Percentiles rank a stretch among this genome's conserved stretches.
These are phyloP conservation scores for Parietaria judaica DNA, from an alignment of 306 rosid genomes.

Conservation along the genomic window DNA sequence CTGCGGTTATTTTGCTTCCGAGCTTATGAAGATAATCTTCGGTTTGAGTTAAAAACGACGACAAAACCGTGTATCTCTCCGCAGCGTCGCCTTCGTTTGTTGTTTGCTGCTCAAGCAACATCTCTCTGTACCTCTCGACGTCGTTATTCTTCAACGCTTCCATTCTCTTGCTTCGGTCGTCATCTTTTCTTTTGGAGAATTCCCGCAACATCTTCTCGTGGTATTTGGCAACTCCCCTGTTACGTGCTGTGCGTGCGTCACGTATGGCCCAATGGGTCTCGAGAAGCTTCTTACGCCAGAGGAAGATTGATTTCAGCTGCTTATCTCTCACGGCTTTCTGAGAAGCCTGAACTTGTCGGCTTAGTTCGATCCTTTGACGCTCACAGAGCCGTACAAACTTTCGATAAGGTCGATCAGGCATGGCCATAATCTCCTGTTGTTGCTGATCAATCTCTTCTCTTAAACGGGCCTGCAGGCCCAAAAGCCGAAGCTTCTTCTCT, in stretches of 20 bases:
- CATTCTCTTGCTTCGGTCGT: slow-evolving; percentile 86
- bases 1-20: slow-evolving; percentile 88
- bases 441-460: slow-evolving; percentile 96
- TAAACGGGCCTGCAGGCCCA: slow-evolving; percentile 79
- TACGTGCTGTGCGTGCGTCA: slow-evolving; percentile 94
- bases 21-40: slow-evolving; percentile 93
- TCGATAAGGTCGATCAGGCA: slow-evolving; percentile 94
- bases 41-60: slow-evolving; percentile 87
- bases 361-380: slow-evolving; percentile 88
- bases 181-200: slow-evolving; percentile 89
- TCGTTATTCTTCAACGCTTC: slow-evolving; percentile 97
- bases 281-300: slow-evolving; percentile 96
- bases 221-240: slow-evolving; percentile 95
- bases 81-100: slow-evolving; percentile 86
- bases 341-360: slow-evolving; percentile 88
- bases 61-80: slow-evolving; percentile 91
- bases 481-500: slow-evolving; percentile 86
- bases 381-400: slow-evolving; percentile 91
- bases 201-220: slow-evolving; percentile 93
- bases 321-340: slow-evolving; percentile 82
- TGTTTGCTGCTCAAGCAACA: slow-evolving; percentile 92
- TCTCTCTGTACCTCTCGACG: slow-evolving; percentile 94
- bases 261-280: slow-evolving; percentile 96
- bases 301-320: slow-evolving; percentile 87
- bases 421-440: slow-evolving; percentile 97